Percentiles rank a stretch among this genome's conserved stretches.
Evolutionary conservation across 257 asterid species (phyloP).

Genomic region (Nicotiana attenuata): DNA sequence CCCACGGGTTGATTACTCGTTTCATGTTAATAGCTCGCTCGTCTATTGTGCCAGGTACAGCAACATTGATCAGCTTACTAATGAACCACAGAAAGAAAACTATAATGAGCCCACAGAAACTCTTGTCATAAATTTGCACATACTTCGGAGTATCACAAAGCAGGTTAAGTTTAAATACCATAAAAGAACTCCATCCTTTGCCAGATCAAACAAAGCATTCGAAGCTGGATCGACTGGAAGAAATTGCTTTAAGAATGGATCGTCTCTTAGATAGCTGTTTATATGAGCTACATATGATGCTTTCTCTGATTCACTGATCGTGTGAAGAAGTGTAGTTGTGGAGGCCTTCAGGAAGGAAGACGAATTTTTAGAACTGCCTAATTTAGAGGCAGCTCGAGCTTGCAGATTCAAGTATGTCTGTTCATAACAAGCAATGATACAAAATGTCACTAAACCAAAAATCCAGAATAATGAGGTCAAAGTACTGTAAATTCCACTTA

Average conservation of each 20-base stretch:
- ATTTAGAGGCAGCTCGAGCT: conserved; percentile 53
- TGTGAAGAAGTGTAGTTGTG: conserved; percentile 84
- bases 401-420: conserved; percentile 79
- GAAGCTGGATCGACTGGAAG: conserved; percentile 79
- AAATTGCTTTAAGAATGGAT: conserved; percentile 82
- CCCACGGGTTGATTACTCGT: conserved; percentile 88
- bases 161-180: conserved; percentile 47
- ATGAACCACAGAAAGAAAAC: conserved; percentile 13
- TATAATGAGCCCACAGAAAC: conserved; percentile 12
- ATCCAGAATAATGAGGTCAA: conserved; percentile 10
- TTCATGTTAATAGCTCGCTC: conserved; percentile 91
- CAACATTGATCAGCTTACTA: conserved; percentile 96
- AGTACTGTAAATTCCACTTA: neutral
- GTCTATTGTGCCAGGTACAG: conserved; percentile 85
- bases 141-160: conserved; percentile 16
- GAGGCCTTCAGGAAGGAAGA: conserved; percentile 86
- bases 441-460: conserved; percentile 16
- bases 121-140: conserved; percentile 4
- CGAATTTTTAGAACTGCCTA: conserved; percentile 54
- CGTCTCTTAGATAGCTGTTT: conserved; percentile 94
- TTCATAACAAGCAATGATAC: conserved; percentile 23
- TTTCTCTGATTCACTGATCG: conserved; percentile 77
- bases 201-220: conserved; percentile 75
- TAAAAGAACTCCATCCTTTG: conserved; percentile 86
- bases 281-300: conserved; percentile 90